Base-by-base conservation (phyloP, 2,329 filamentous ascomycete genomes). In the Phaeoacremonium minimum region DNA sequence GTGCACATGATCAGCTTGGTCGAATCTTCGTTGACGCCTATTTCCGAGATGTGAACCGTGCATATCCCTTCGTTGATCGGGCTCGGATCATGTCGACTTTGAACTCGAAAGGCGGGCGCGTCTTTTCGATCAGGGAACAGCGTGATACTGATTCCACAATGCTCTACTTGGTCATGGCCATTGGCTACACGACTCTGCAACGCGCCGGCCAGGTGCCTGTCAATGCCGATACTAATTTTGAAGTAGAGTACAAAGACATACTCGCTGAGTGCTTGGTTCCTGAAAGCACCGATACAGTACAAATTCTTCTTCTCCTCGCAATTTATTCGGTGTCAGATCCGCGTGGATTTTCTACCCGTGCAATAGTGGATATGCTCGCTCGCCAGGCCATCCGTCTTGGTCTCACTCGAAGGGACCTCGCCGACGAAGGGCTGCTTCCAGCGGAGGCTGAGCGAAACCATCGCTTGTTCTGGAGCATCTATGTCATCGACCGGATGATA, bases 291-390 rank as follows among this genome's bases (percentile, higher is more conserved):
- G 56, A 63, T 20, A 64, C 61, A 0, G 50, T 67, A 0, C 61
- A 66, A 32, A 61, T 67, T 13, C 55, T 69, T 9, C 46, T 67
- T 5, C 46, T 69, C 6, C 48, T 69, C 5, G 61, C 63, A 0
- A 40, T 69, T 4, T 66, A 67, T 46, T 66, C 65, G 3, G 52
- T 68, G 4, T 68, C 66, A 31, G 64, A 69, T 35, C 59, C 66
- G 0, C 36, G 45, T 3, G 61, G 58, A n/a, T 53, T 58, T n/a
- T 63, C 63, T 2, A 53, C 63, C 0, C 63, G 62, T 45, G 56
- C 61, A 6, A 60, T 68, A 20, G 53, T 63, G 3, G 64, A 61
- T 33, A 60, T 67, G 28, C 53, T 60, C 12, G 53, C 56, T 13
- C 52, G 64, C 2, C 60, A 64, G 35, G 62, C 62, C 15, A 56